Base-by-base conservation (phyloP, 2,329 filamentous ascomycete species). In the Bipolaris victoriae region DNA sequence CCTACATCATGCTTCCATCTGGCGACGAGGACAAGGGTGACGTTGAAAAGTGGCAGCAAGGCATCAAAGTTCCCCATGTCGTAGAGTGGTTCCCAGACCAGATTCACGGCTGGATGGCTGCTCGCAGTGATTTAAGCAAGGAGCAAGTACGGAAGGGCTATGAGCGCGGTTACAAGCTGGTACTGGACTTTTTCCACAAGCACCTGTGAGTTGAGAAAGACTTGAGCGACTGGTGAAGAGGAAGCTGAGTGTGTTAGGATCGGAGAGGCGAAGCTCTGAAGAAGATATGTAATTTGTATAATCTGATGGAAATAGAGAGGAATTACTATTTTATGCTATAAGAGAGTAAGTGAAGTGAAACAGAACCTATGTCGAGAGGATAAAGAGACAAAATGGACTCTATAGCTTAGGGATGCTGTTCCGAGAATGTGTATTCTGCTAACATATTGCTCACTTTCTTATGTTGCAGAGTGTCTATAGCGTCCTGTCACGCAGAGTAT, bases 21-120 rank as follows among this genome's bases (percentile, higher is more conserved):
- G 81, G 81, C 70, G 85, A 86, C 46, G 85, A 88, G 77, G 71
- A 78, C 35, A 80, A 82, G 63, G 78, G 81, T 0, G 85, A 80
- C 46, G 78, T 83, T 2, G 77, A 77, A 69, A 76, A 79, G 68
- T 83, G 80, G 80, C 68, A 82, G 69, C 71, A 81, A 64, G 77
- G 72, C 5, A 64, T 82, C 64, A 82, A 82, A 73, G 75, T 76
- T 18, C 77, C 79, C 61, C 74, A 81, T 58, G 61, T 77, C 4
- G 80, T 83, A 5, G 73, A 82, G 67, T 82, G 79, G 79, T 83
- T 78, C 69, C 73, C 75, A 2, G 77, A 79, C 57, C 81, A 83
- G 70, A 71, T 80, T 5, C 79, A 81, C 55, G 78, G 78, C 4
- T 80, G 69, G 62, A 80, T 79, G 78, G 77, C 78, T 53, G 78